Percentiles rank a stretch among this genome's conserved stretches.
These are phyloP conservation scores for Tuber brumale DNA, from an alignment of 495 filamentous ascomycete genomes.

Conservation along the genomic window DNA sequence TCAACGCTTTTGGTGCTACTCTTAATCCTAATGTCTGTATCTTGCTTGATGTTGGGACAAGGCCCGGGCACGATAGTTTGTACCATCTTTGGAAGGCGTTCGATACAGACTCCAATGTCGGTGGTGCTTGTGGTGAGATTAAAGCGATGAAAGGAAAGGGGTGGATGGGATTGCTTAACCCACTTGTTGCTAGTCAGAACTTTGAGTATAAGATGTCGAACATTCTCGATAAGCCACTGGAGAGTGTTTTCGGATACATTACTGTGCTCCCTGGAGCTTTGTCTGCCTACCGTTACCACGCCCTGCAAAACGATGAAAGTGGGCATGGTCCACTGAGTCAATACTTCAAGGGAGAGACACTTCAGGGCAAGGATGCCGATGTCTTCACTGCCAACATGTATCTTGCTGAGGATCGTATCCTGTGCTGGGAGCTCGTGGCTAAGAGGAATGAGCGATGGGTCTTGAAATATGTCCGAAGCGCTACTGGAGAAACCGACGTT, in stretches of 20 bases:
- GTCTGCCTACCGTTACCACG: constrained; percentile 92
- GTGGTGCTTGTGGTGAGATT: constrained; percentile 94
- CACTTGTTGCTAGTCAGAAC: constrained; percentile 92
- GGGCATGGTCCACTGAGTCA: constrained; percentile 93
- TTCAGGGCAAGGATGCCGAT: constrained; percentile 94
- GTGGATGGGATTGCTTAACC: constrained; percentile 79
- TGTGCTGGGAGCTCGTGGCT: constrained; percentile 98
- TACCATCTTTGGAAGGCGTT: constrained; percentile 99
- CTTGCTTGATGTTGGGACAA: constrained; percentile 89
- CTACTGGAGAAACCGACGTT: constrained; percentile 94
- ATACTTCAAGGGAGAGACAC: constrained; percentile 98
- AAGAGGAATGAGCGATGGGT: constrained; percentile 95
- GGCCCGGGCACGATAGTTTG: constrained; percentile 75
- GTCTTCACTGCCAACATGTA: constrained; percentile 99
- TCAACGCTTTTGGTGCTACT: constrained; percentile 92
- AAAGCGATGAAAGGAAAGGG: constrained; percentile 86
- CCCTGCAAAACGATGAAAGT: constrained; percentile 91
- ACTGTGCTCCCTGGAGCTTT: constrained; percentile 93
- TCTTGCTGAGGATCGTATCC: constrained; percentile 93
- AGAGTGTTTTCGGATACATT: constrained; percentile 96
- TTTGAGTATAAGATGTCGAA: constrained; percentile 99
- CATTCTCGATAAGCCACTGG: constrained; percentile 94
- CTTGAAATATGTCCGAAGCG: constrained; percentile 91
- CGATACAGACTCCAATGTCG: constrained; percentile 92
- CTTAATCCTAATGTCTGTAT: constrained; percentile 95